Percentiles rank a stretch among this genome's conserved stretches.
These are phyloP conservation scores for Argentina anserina DNA, from an alignment of 306 rosid species.

Conservation along the genomic window DNA sequence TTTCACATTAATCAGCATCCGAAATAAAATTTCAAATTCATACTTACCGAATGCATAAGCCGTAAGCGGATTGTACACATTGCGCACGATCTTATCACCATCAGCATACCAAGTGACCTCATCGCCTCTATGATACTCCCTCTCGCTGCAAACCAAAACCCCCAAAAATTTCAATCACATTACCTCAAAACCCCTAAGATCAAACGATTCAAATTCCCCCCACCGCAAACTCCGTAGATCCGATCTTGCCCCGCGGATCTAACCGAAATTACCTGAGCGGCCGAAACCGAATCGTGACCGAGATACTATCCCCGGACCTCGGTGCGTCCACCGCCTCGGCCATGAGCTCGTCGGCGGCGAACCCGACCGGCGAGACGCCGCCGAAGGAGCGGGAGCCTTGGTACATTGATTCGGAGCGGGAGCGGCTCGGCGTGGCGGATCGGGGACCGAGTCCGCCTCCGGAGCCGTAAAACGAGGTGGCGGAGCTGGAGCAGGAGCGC, in stretches of 20 bases:
- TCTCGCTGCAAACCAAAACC: conserved; percentile 70
- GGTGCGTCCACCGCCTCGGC: conserved; percentile 54
- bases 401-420: conserved; percentile 62
- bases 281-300: conserved; percentile 97
- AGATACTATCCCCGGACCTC: conserved; percentile 82
- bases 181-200: conserved; percentile 21
- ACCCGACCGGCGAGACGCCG: conserved; percentile 60
- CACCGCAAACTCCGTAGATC: conserved; percentile 46
- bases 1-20: conserved; percentile 15
- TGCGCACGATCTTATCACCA: conserved; percentile 88
- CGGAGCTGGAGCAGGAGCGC: conserved; percentile 71
- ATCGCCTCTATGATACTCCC: conserved; percentile 93
- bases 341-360: conserved; percentile 62
- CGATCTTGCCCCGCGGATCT: conserved; percentile 61
- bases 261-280: conserved; percentile 81
- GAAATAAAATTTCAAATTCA: conserved; percentile 14
- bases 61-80: conserved; percentile 82
- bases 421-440: conserved; percentile 72
- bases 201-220: conserved; percentile 22
- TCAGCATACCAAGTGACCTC: conserved; percentile 96
- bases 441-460: conserved; percentile 64
- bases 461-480: conserved; percentile 69
- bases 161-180: conserved; percentile 32
- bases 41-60: conserved; percentile 91
- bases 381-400: conserved; percentile 36